A percentile compares a stretch with the other conserved stretches of the same genome.
These are phyloP conservation scores for Plasmodium chabaudi DNA, from an alignment of 169 alveolate genomes.

Conservation along the genomic window DNA sequence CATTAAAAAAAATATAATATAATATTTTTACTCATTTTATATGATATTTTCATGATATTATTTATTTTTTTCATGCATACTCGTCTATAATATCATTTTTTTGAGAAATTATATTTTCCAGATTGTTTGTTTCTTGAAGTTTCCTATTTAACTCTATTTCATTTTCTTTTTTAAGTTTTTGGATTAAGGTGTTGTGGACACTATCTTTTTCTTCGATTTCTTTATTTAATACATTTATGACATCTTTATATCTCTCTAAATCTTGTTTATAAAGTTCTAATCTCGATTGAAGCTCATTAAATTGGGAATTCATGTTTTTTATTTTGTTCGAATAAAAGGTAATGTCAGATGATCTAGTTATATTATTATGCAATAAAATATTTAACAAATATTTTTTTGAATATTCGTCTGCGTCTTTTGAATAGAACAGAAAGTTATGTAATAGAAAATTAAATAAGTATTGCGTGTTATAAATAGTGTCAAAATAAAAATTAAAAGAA, in stretches of 20 bases:
- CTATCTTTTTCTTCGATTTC: slow-evolving; percentile 75
- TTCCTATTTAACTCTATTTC: slow-evolving; percentile 74
- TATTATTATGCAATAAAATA: slow-evolving; percentile 74
- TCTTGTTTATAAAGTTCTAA: slow-evolving; percentile 76
- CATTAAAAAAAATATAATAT: slow-evolving; percentile 15
- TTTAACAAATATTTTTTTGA: slow-evolving; percentile 73
- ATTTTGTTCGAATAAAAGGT: slow-evolving; percentile 76
- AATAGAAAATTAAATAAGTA: slow-evolving; percentile 75
- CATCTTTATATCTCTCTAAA: slow-evolving; percentile 76
- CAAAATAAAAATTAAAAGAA: slow-evolving; percentile 77
- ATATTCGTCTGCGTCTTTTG: slow-evolving; percentile 78
- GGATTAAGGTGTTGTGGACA: slow-evolving; percentile 70
- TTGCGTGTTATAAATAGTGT: slow-evolving; percentile 73
- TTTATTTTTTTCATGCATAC: slow-evolving; percentile 39
- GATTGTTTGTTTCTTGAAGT: slow-evolving; percentile 71
- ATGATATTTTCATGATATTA: slow-evolving; percentile 7
- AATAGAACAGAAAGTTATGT: slow-evolving; percentile 74
- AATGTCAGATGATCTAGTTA: slow-evolving; percentile 77
- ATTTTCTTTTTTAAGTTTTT: slow-evolving; percentile 75
- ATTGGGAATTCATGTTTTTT: slow-evolving; percentile 72
- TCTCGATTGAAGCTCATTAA: slow-evolving; percentile 77
- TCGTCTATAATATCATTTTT: slow-evolving; percentile 77
- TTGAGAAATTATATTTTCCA: slow-evolving; percentile 76
- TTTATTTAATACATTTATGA: slow-evolving; percentile 75
- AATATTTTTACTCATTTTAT: slow-evolving; percentile 1